Evolutionary conservation across 2,329 filamentous ascomycete genomes (phyloP), one percentile per base, ranked within the genome.

Genomic region (Fusarium gaditjirri): DNA sequence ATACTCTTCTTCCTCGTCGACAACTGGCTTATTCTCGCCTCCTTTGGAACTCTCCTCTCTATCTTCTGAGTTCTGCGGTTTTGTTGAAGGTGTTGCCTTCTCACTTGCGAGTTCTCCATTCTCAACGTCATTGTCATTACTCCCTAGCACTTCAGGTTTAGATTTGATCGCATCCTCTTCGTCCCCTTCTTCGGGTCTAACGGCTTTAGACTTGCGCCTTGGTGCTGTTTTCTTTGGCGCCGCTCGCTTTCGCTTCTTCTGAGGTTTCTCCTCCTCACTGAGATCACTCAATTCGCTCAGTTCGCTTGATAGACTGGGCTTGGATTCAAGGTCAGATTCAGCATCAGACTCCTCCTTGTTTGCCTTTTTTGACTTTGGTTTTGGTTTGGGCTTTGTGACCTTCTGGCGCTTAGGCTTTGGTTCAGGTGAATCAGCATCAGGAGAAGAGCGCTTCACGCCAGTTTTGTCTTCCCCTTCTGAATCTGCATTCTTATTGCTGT

Each of bases 351-450:
- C 72, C 8, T 55, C 61, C 46, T 68, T 76, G 25, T 46, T 33
- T 16, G 43, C 43, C 57, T 81, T 69, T 25, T 70, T 82, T 80
- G 67, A 50, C 57, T 66, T 71, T 57, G 75, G 73, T 42, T 78
- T 80, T 23, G 78, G 74, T 53, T 66, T 72, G 55, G 74, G 73
- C 36, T 78, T 80, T 10, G 78, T 72, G 7, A 77, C 72, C 74
- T 84, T 86, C 49, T 80, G 80, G 29, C 83, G 82, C 65, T 84
- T 84, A 10, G 82, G 75, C 38, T 84, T 83, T 11, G 82, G 77
- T 33, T 78, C 73, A 33, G 82, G 82, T 17, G 82, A 79, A 33
- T 75, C 72, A 16, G 74, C 63, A 36, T 83, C 82, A 50, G 77
- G 68, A 21, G 80, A 81, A 39, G 78, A 75, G 13, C 81, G 78